A percentile compares a stretch with the other conserved stretches of the same genome.
Conservation (phyloP, 2,329 filamentous ascomycete genomes). For the Scedosporium apiospermum region DNA sequence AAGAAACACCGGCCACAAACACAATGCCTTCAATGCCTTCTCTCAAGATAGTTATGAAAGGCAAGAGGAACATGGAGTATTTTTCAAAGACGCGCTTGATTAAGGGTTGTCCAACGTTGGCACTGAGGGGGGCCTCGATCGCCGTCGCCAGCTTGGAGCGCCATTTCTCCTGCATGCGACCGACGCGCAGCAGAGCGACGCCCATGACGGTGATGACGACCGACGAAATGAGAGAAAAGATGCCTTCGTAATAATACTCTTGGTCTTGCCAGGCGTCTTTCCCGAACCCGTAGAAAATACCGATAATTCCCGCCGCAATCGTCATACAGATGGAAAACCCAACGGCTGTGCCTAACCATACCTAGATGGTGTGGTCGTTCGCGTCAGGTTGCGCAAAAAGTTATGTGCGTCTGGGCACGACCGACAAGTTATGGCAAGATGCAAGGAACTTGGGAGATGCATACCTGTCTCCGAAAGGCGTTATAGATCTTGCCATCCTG, state of each 20-base stretch:
- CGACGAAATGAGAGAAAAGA: slow-evolving; percentile 58
- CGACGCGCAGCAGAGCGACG: slow-evolving; percentile 62
- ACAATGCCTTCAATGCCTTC: slow-evolving; percentile 71
- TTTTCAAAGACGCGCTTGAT: slow-evolving; percentile 36
- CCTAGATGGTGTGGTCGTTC: slow-evolving; percentile 35
- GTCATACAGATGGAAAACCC: slow-evolving; percentile 57
- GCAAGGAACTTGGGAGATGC: not conserved
- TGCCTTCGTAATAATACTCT: slow-evolving; percentile 66
- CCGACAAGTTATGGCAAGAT: slow-evolving; percentile 14
- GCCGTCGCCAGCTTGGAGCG: slow-evolving; percentile 60
- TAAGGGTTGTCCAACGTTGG: slow-evolving; percentile 12
- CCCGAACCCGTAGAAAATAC: slow-evolving; percentile 61
- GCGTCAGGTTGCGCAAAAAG: not conserved
- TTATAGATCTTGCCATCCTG: not conserved
- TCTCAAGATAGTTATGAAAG: slow-evolving; percentile 67
- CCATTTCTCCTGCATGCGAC: slow-evolving; percentile 72
- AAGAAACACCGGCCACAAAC: slow-evolving; percentile 68
- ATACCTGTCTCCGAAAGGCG: not conserved
- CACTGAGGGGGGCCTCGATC: slow-evolving; percentile 34
- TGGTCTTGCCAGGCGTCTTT: slow-evolving; percentile 50
- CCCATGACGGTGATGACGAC: slow-evolving; percentile 67
- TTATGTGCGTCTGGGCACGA: slow-evolving; percentile 31
- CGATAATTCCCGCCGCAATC: slow-evolving; percentile 60
- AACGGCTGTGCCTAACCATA: slow-evolving; percentile 58
- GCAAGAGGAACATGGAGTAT: slow-evolving; percentile 68